Conservation (phyloP, 2,329 filamentous ascomycete species). For the Diaporthe longicolla region DNA sequence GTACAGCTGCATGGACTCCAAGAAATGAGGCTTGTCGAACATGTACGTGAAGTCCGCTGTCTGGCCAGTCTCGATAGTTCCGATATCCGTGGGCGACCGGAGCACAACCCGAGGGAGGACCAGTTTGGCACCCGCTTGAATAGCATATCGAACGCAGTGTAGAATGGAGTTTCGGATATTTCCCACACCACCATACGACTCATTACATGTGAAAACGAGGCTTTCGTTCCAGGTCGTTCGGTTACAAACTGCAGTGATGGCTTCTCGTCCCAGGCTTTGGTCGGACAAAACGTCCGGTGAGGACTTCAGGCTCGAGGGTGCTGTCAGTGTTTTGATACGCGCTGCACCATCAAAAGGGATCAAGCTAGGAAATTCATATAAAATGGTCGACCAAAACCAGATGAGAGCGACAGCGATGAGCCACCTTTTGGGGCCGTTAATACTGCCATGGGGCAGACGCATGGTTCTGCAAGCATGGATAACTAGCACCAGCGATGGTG, state of each 20-base stretch:
- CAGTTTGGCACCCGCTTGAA: conserved; percentile 28
- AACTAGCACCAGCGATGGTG: background rate
- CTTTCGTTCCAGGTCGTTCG: conserved; percentile 12
- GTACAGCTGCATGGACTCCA: conserved; percentile 11
- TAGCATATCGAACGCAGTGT: conserved; percentile 24
- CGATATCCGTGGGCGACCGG: conserved; percentile 2
- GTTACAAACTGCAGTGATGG: conserved; percentile 10
- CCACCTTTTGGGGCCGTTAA: background rate
- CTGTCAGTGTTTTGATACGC: background rate
- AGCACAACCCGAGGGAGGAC: conserved; percentile 20
- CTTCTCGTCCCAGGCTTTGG: background rate
- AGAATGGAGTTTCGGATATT: conserved; percentile 31
- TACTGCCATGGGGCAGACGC: background rate
- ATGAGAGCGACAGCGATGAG: background rate
- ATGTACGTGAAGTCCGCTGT: conserved; percentile 34
- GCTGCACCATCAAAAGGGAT: conserved; percentile 11
- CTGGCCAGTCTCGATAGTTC: conserved; percentile 19
- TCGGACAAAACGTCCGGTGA: background rate
- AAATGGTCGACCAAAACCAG: background rate
- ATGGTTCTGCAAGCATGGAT: background rate
- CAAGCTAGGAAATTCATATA: conserved; percentile 4
- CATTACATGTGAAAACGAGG: conserved; percentile 30
- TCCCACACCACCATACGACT: conserved; percentile 27
- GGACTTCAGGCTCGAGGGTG: background rate
- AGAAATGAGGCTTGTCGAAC: conserved; percentile 14